Percentiles rank a stretch among this genome's conserved stretches.
Conservation (phyloP, 345 rosid genomes). For the Populus simonii region DNA sequence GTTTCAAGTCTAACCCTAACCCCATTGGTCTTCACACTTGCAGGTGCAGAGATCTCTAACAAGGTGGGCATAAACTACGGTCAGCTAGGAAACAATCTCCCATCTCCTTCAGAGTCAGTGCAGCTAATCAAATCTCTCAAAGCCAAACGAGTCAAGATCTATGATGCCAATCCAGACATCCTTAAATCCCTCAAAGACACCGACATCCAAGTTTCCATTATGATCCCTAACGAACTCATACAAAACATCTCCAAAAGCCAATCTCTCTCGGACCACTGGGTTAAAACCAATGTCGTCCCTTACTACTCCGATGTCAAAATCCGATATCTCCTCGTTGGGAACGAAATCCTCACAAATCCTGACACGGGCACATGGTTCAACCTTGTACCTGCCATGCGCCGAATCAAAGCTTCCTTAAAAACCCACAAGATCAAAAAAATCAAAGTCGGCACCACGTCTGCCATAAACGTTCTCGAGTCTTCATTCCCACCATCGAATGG, state of each 20-base stretch:
- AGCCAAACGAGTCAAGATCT: conserved; percentile 64
- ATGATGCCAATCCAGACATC: conserved; percentile 64
- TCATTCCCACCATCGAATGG: conserved; percentile 89
- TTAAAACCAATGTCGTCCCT: conserved; percentile 49
- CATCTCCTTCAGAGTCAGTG: conserved; percentile 44
- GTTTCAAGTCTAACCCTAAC: background rate
- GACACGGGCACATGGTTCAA: conserved; percentile 44
- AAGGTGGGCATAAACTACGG: conserved; percentile 77
- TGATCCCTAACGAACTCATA: conserved; percentile 65
- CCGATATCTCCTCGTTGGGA: conserved; percentile 84
- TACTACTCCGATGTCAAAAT: conserved; percentile 58
- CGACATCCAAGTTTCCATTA: conserved; percentile 56
- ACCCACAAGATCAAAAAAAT: conserved; percentile 41
- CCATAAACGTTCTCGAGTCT: conserved; percentile 62
- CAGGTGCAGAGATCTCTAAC: conserved; percentile 49
- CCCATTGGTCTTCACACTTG: background rate
- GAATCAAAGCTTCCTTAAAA: conserved; percentile 53
- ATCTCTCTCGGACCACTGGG: conserved; percentile 59
- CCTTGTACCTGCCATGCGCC: conserved; percentile 84
- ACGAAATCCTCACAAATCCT: conserved; percentile 58
- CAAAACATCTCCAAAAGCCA: conserved; percentile 42
- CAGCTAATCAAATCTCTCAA: conserved; percentile 49
- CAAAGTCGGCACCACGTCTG: conserved; percentile 75
- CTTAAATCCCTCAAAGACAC: conserved; percentile 51
- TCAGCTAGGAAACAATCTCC: conserved; percentile 71